phyloP scores from a whole-genome alignment of 1,284 basidiomycete genomes.

The Apiotrichum sp. region DNA sequence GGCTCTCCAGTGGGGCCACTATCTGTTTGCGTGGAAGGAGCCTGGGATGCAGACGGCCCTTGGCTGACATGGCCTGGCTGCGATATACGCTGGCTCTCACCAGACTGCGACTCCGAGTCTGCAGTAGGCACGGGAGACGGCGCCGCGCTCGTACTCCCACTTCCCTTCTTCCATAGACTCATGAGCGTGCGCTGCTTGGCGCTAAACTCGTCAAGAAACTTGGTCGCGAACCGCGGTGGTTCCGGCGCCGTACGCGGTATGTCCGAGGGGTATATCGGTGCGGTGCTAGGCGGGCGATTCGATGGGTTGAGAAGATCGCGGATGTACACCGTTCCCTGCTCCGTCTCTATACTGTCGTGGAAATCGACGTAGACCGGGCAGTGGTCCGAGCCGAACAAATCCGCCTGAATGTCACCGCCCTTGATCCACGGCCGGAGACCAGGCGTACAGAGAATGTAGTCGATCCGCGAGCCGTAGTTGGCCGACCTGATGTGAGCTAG shows the following conservation, averaged over 20 bases:
- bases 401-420: conserved; percentile 75
- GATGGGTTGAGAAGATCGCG: conserved; percentile 56
- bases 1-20: not conserved
- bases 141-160: conserved; percentile 13
- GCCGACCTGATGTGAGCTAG: conserved; percentile 54
- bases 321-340: conserved; percentile 54
- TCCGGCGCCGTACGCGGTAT: conserved; percentile 44
- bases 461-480: conserved; percentile 92
- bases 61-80: not conserved
- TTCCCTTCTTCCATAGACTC: conserved; percentile 64
- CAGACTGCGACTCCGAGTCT: not conserved
- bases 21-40: not conserved
- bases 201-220: conserved; percentile 75
- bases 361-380: conserved; percentile 91
- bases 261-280: conserved; percentile 26
- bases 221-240: conserved; percentile 69
- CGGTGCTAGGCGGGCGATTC: conserved; percentile 27
- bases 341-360: conserved; percentile 61
- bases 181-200: conserved; percentile 72
- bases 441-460: conserved; percentile 82
- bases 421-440: conserved; percentile 89
- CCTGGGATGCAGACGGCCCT: not conserved
- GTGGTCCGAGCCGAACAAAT: conserved; percentile 88
- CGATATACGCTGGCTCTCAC: not conserved
- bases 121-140: conserved; percentile 3